Evolutionary conservation across 1,284 basidiomycete species (phyloP).

Genomic region (Farysia itapuensis): DNA sequence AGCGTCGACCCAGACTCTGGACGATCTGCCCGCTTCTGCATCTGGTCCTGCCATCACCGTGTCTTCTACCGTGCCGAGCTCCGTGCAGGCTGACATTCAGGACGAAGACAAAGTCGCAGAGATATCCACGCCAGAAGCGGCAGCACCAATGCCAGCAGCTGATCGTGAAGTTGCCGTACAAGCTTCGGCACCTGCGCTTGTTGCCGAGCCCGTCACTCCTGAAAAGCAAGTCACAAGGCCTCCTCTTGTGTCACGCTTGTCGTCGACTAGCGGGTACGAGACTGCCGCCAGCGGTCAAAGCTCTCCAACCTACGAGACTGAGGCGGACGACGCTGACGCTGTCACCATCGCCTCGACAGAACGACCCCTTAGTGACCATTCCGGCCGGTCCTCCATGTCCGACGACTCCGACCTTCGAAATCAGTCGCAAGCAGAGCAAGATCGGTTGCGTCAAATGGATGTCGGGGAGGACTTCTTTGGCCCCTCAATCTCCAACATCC

Average conservation of each 20-base stretch:
- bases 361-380: conserved; percentile 9
- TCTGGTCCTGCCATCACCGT: too few species aligned
- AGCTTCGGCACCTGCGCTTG: too few species aligned
- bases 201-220: too few species aligned
- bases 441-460: conserved; percentile 50
- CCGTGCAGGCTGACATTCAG: too few species aligned
- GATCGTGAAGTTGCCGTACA: too few species aligned
- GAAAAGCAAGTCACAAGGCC: too few species aligned
- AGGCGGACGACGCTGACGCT: not conserved
- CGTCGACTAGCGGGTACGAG: conserved; percentile 27
- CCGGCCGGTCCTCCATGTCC: conserved; percentile 23
- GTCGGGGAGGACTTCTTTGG: conserved; percentile 57
- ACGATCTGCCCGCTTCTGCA: conserved; percentile 1
- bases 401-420: conserved; percentile 41
- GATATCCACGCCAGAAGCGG: not conserved
- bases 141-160: not conserved
- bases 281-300: conserved; percentile 29
- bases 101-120: not conserved
- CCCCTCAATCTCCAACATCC: conserved; percentile 29
- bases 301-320: conserved; percentile 7
- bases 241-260: not conserved
- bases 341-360: conserved; percentile 17
- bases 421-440: conserved; percentile 44
- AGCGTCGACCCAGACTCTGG: too few species aligned
- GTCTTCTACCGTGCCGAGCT: too few species aligned